Evolutionary conservation across 2,329 filamentous ascomycete genomes (phyloP), one percentile per base, ranked within the genome.

Genomic region (Cercospora sesami): DNA sequence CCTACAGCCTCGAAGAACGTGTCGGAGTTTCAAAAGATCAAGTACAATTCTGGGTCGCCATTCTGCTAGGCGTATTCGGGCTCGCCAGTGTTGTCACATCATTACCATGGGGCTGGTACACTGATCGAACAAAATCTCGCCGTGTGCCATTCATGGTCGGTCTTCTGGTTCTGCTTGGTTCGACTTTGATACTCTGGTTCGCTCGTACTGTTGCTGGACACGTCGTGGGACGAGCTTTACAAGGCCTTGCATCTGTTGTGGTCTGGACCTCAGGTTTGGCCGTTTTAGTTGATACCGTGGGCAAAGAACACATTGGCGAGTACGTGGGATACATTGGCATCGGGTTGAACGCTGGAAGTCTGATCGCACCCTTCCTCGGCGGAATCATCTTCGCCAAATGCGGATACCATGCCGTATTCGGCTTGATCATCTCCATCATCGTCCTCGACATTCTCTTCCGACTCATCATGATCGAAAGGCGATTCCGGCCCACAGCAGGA

Each of bases 251-350:
- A 14, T 89, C 88, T 1, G 87, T 88, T 2, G 84, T 92, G 2
- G 90, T 92, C 16, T 92, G 90, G 89, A 88, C 86, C 0, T 89
- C 90, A 0, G 90, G 90, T 0, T 82, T 89, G n/a, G 90, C 90
- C 0, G 80, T 92, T 23, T 76, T 92, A 14, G 89, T 89, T 4
- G 90, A 93, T 74, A 91, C 89, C 0, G 86, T 91, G 53, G 86
- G 85, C 1, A 81, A 84, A 72, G 81, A 83, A 6, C 81, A 85
- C 18, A 84, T 91, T 21, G 90, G 89, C 0, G 82, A 89, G 68
- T 85, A 85, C 0, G 86, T 91, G 80, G 90, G 90, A 2, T 91
- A 86, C 73, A 83, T 91, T 0, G 84, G 83, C 66, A 82, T 89
- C 67, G 85, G 86, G 1, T 86, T 91, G 81, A 87, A 85, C n/a